Percentiles rank a stretch among this genome's conserved stretches.
phyloP scores from a whole-genome alignment of 2,329 filamentous ascomycete species.

The Phyllosticta ampelicida region DNA sequence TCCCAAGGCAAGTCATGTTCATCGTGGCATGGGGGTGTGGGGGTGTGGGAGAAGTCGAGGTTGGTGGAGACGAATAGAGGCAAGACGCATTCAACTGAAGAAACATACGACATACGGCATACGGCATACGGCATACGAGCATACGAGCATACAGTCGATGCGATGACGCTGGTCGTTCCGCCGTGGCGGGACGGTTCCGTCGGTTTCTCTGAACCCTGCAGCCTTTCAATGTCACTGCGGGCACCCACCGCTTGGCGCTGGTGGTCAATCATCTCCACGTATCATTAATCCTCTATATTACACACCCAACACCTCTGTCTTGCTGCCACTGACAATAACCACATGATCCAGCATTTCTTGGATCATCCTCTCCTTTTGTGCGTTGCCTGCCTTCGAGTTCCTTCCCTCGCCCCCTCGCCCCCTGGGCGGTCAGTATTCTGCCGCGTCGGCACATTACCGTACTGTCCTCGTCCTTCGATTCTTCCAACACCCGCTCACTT shows the following conservation, averaged over 20 bases:
- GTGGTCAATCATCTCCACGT: background rate
- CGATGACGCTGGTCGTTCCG: slow-evolving; percentile 9
- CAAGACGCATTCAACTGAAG: too few relatives aligned
- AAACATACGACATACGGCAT: too few relatives aligned
- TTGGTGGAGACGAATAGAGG: background rate
- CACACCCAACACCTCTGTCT: too few relatives aligned
- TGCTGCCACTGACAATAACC: too few relatives aligned
- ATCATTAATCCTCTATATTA: background rate
- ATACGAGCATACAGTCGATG: too few relatives aligned
- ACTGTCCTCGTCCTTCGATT: background rate
- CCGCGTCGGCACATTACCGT: background rate
- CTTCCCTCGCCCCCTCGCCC: background rate
- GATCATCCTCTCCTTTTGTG: background rate
- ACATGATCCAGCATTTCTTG: background rate
- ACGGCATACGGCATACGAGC: too few relatives aligned
- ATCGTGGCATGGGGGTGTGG: slow-evolving; percentile 7
- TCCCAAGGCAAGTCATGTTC: slow-evolving; percentile 1
- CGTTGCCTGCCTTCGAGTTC: background rate
- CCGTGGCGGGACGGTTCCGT: slow-evolving; percentile 1
- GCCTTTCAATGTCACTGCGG: background rate
- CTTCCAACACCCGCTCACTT: background rate
- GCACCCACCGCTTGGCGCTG: background rate
- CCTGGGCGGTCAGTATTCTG: background rate
- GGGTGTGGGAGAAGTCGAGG: background rate
- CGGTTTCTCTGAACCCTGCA: slow-evolving; percentile 2